Conservation (phyloP, 148 eudicot genomes). For the Amaranthus cruentus region DNA sequence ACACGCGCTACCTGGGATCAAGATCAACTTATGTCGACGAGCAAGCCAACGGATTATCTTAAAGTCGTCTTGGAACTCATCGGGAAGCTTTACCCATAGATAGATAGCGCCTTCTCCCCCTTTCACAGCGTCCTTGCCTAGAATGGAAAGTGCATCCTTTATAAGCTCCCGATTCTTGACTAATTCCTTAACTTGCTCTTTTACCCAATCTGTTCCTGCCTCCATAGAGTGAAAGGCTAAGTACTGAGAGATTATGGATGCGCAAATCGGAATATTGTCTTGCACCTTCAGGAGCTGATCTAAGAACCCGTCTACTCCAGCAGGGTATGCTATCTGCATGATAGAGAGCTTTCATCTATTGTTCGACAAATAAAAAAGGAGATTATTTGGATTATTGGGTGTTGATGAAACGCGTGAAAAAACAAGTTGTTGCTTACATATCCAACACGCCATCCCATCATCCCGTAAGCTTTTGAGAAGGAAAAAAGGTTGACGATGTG, state of each 20-base stretch:
- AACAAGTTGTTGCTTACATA: slow-evolving; percentile 57
- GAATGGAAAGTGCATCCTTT: slow-evolving; percentile 59
- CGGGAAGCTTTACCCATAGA: slow-evolving; percentile 90
- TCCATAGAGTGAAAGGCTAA: slow-evolving; percentile 73
- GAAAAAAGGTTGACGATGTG: slow-evolving; percentile 92
- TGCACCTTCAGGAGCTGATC: slow-evolving; percentile 80
- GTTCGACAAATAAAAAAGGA: not conserved
- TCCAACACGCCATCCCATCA: slow-evolving; percentile 99
- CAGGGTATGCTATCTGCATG: slow-evolving; percentile 87
- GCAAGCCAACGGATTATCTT: slow-evolving; percentile 83
- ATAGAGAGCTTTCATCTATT: not conserved
- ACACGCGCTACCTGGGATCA: slow-evolving; percentile 79
- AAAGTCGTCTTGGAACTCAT: slow-evolving; percentile 44
- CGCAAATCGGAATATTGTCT: slow-evolving; percentile 94
- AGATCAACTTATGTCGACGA: slow-evolving; percentile 48
- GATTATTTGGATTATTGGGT: not conserved
- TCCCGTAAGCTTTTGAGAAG: slow-evolving; percentile 95
- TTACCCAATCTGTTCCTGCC: slow-evolving; percentile 79
- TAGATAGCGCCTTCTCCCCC: slow-evolving; percentile 99
- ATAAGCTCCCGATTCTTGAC: slow-evolving; percentile 59
- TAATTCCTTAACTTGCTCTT: slow-evolving; percentile 59
- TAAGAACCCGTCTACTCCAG: slow-evolving; percentile 59
- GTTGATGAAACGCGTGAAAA: not conserved
- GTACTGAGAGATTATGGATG: slow-evolving; percentile 73
- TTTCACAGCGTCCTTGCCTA: slow-evolving; percentile 64